Evolutionary conservation across 1,284 basidiomycete genomes (phyloP), one percentile per base, ranked within the genome.

Genomic region (Sporisorium reilianum): DNA sequence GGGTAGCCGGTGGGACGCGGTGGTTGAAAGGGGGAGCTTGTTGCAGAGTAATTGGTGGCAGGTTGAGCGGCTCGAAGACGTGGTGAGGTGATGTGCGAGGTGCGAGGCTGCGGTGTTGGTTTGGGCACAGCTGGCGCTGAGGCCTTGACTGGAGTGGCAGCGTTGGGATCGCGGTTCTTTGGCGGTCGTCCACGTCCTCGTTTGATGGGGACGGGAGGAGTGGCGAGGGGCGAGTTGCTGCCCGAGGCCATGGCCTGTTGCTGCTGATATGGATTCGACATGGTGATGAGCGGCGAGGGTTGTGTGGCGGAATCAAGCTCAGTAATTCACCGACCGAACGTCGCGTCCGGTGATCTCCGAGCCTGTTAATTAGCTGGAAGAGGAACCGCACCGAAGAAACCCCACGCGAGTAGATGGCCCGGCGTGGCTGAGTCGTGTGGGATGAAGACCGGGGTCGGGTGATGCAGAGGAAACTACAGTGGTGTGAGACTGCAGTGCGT

Each of bases 231-330:
- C 26, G 71, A 68, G 26, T 74, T 65, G 65, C 71, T 74, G 49
- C 71, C 65, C 7, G 71, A 74, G 18, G 71, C 71, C 61, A 68
- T 59, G 9, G 65, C 59, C 45, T 71, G 68, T 51, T 64, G 67
- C 55, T 64, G 68, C 51, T 70, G 71, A n/a, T 74, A 74, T 18
- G 62, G 52, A 62, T 68, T 68, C 16, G 70, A 73, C 70, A 73
- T 73, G 59, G 5, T 42, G 44, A 11, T 9, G n/a, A 20, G 26
- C n/a, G 28, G n/a, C n/a, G 2, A 8, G 18, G 3, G 18, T 25
- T 30, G 25, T 30, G n/a, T 8, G 18, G 28, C 6, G 7, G 16
- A 22, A 28, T n/a, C 16, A 10, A 38, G 36, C 36, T 11, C 10
- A 12, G 7, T 4, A n/a, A 9, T 10, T 30, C n/a, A 20, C 26